Evolutionary conservation across 1,139 yeast genomes (phyloP).

Genomic region (Magnusiomyces sp.): DNA sequence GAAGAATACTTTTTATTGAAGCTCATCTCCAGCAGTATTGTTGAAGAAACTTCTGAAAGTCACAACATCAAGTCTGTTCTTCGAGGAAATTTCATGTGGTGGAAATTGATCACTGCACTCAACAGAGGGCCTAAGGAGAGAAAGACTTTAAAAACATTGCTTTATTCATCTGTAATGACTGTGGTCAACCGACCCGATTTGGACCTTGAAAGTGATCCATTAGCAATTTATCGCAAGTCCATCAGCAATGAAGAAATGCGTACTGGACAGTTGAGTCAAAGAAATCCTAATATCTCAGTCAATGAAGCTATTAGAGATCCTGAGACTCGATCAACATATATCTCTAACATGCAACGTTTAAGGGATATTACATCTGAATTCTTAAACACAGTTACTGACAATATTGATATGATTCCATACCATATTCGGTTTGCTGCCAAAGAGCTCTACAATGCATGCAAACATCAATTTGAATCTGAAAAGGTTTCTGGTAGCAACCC

Average conservation of each 20-base stretch:
- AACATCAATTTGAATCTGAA: constrained; percentile 44
- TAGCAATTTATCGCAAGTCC: constrained; percentile 41
- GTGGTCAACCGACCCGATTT: constrained; percentile 50
- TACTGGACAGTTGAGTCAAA: constrained; percentile 37
- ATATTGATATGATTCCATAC: constrained; percentile 47
- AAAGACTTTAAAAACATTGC: constrained; percentile 42
- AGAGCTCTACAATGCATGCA: constrained; percentile 34
- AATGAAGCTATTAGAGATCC: constrained; percentile 73
- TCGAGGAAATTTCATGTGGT: constrained; percentile 37
- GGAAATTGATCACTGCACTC: constrained; percentile 44
- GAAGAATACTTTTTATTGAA: constrained; percentile 70
- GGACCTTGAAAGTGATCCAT: constrained; percentile 77
- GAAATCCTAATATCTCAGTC: constrained; percentile 41
- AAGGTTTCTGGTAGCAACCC: constrained; percentile 2
- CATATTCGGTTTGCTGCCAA: constrained; percentile 47
- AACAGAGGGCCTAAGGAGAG: constrained; percentile 55
- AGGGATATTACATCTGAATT: constrained; percentile 64
- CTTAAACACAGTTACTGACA: constrained; percentile 39
- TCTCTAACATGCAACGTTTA: constrained; percentile 62
- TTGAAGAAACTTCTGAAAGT: constrained; percentile 35
- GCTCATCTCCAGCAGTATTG: constrained; percentile 47
- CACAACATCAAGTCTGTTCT: constrained; percentile 23
- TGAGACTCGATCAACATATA: constrained; percentile 59
- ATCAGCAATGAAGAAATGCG: constrained; percentile 42
- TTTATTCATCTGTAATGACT: constrained; percentile 44